Percentiles rank a stretch among this genome's conserved stretches.
Conservation (phyloP, 140 eudicot genomes). For the Oenanthe javanica region DNA sequence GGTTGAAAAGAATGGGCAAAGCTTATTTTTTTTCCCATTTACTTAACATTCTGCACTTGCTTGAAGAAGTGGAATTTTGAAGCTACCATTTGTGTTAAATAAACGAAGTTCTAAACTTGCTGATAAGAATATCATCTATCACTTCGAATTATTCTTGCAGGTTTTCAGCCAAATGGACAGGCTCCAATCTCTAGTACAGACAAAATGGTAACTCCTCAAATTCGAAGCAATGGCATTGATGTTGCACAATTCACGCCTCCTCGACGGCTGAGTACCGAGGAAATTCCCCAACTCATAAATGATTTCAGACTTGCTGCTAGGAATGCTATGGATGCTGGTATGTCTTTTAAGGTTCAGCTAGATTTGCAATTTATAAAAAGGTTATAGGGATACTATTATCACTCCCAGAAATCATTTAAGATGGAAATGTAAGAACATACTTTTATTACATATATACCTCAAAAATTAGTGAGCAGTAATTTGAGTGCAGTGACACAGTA, state of each 20-base stretch:
- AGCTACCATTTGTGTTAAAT: not conserved
- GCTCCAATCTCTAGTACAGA: constrained; percentile 60
- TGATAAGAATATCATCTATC: not conserved
- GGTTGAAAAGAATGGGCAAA: too few species aligned
- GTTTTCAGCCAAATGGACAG: constrained; percentile 57
- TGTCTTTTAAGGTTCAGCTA: constrained; percentile 5
- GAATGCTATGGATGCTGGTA: constrained; percentile 80
- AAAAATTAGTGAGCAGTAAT: not conserved
- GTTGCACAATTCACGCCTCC: constrained; percentile 31
- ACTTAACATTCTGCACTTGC: not conserved
- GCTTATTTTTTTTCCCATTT: not conserved
- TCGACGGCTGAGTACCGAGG: constrained; percentile 44
- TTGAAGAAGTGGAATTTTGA: not conserved
- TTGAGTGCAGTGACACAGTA: not conserved
- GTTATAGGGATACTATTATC: not conserved
- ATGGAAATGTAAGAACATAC: not conserved
- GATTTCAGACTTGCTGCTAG: constrained; percentile 60
- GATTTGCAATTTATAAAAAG: not conserved
- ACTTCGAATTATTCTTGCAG: constrained; percentile 19
- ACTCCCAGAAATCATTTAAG: not conserved
- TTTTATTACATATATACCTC: not conserved
- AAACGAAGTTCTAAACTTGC: not conserved
- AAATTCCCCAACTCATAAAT: constrained; percentile 37
- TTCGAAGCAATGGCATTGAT: constrained; percentile 14
- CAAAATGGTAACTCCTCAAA: constrained; percentile 15